phyloP scores from a whole-genome alignment of 2,329 filamentous ascomycete genomes.

The Calonectria fujianensis region DNA sequence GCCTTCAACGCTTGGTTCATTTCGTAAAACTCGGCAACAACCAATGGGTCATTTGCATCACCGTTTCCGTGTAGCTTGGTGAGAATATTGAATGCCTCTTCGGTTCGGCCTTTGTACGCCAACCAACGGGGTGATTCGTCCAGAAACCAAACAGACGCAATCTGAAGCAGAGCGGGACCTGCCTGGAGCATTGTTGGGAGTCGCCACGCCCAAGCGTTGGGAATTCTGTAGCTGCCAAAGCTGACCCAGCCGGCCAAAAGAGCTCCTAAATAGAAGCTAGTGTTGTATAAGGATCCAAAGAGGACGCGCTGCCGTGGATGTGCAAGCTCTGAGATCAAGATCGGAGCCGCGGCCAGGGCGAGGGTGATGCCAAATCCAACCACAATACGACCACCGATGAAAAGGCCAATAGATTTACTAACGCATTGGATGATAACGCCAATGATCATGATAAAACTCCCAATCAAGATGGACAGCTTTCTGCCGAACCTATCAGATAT shows the following conservation, averaged over 20 bases:
- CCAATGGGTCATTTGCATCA: conserved; percentile 69
- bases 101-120: conserved; percentile 28
- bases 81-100: conserved; percentile 38
- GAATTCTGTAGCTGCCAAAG: conserved; percentile 43
- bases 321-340: conserved; percentile 56
- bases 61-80: conserved; percentile 43
- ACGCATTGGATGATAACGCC: conserved; percentile 42
- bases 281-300: conserved; percentile 39
- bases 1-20: conserved; percentile 45
- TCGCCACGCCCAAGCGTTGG: conserved; percentile 44
- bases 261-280: conserved; percentile 37
- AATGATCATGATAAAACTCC: conserved; percentile 43
- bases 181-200: conserved; percentile 45
- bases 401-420: conserved; percentile 63
- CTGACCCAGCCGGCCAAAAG: conserved; percentile 41
- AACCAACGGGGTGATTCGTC: conserved; percentile 46
- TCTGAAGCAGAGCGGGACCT: conserved; percentile 38
- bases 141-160: conserved; percentile 41
- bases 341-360: conserved; percentile 69
- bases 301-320: conserved; percentile 44
- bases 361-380: conserved; percentile 72
- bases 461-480: conserved; percentile 55
- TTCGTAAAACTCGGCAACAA: conserved; percentile 43
- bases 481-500: conserved; percentile 56
- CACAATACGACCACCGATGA: conserved; percentile 70